Base-by-base conservation (phyloP, 2,329 filamentous ascomycete genomes). In the Onygena corvina region DNA sequence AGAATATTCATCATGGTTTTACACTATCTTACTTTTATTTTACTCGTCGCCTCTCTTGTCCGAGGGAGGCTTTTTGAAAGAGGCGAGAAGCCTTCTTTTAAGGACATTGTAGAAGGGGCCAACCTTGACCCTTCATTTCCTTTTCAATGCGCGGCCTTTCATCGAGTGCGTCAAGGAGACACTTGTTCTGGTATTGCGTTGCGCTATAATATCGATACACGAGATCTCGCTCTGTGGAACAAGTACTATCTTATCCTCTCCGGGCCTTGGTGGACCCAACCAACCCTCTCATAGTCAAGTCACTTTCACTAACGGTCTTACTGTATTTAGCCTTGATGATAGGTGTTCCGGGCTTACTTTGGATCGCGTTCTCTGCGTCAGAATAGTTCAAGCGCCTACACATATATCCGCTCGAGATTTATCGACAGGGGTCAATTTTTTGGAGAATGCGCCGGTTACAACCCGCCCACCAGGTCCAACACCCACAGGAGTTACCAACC, bases 161-260 rank as follows among this genome's bases (percentile, higher is more conserved):
- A 42, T 25, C 38, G 27, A 42, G 38, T 42, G 23, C 38, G 21
- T 14, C 38, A 42, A 20, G 38, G 38, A 14, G 38, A 42, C 12
- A 42, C 16, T 27, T 42, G 38, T 14, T 42, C 27, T 12, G 38
- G 23, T 2, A 42, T 42, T 20, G 38, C 38, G 12, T 25, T 42
- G 2, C 21, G 27, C 8, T 42, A 42, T 42, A 14, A 27, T 21
- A 42, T 42, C 38, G 3, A 20, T 1, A 20, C 38, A 4, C 38
- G 16, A 14, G 21, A 42, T n/a, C 23, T 42, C 9, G 21, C 38
- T 27, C 38, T 20, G 12, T 42, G 20, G 38, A 42, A 42, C 27
- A 23, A 16, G 38, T 42, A 14, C 4, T 11, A 25, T 14, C 16
- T 20, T 27, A 23, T 9, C 9, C 16, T 38, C n/a, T 5, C 20